Conservation (phyloP, 2,329 filamentous ascomycete genomes). For the Aplosporella prunicola region DNA sequence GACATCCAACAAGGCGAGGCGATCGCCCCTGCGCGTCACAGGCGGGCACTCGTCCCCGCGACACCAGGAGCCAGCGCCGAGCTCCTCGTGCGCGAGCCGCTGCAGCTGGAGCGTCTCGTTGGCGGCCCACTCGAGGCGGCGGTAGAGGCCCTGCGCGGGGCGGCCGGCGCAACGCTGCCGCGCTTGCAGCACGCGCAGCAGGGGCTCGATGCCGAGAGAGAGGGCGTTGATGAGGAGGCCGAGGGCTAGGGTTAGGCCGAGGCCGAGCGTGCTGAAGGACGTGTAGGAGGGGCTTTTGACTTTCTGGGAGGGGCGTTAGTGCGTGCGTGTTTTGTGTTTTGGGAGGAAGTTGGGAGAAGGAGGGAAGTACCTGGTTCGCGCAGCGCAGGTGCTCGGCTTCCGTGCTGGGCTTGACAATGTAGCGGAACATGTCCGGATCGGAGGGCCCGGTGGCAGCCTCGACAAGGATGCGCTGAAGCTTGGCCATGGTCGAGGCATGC, state of each 20-base stretch:
- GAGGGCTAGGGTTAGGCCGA: slow-evolving; percentile 16
- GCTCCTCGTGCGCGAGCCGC: slow-evolving; percentile 3
- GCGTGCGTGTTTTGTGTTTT: no score
- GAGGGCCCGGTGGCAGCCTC: slow-evolving; percentile 1
- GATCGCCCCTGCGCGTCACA: slow-evolving; percentile 1
- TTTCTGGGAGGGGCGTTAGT: slow-evolving; percentile 11
- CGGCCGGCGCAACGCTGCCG: no score
- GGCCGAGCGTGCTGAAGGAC: slow-evolving; percentile 17
- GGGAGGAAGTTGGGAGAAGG: no score
- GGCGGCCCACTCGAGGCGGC: slow-evolving; percentile 2
- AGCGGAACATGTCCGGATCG: background rate
- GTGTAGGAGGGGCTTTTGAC: slow-evolving; percentile 14
- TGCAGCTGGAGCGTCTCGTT: slow-evolving; percentile 8
- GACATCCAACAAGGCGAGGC: slow-evolving; percentile 6
- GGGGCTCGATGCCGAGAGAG: background rate
- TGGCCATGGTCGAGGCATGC: slow-evolving; percentile 11
- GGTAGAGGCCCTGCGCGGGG: background rate
- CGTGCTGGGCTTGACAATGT: no score
- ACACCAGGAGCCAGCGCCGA: background rate
- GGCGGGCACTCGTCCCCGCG: background rate
- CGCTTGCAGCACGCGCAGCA: background rate
- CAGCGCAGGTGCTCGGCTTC: no score
- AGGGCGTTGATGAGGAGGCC: slow-evolving; percentile 16
- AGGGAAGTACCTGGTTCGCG: background rate
- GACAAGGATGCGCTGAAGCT: slow-evolving; percentile 10